Conservation (phyloP, 768 basidiomycete genomes). For the Russula foetens region DNA sequence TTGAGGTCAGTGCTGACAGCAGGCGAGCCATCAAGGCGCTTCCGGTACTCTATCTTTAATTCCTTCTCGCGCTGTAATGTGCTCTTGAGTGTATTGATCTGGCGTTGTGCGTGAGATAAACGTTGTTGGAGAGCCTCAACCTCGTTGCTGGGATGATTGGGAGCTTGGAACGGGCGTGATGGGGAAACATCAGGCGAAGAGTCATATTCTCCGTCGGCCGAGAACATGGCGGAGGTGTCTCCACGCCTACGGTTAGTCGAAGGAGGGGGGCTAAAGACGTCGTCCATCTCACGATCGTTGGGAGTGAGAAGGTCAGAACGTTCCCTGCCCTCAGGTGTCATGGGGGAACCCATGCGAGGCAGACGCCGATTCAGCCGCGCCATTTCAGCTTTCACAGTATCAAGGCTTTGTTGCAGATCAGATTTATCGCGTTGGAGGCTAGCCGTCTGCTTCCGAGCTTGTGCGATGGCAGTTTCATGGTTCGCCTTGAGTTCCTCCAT, state of each 20-base stretch:
- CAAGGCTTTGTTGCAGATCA: constrained; percentile 77
- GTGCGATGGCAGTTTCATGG: constrained; percentile 93
- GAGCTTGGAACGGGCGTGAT: constrained; percentile 52
- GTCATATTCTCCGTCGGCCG: constrained; percentile 37
- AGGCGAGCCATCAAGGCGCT: constrained; percentile 42
- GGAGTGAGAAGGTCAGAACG: constrained; percentile 40
- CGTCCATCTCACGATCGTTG: constrained; percentile 46
- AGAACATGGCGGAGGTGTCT: constrained; percentile 42
- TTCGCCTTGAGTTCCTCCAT: constrained; percentile 76
- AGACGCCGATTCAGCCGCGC: constrained; percentile 54
- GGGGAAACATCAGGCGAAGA: constrained; percentile 57
- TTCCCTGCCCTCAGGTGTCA: constrained; percentile 51
- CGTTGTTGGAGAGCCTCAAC: constrained; percentile 75
- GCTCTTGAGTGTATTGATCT: constrained; percentile 74
- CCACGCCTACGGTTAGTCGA: constrained; percentile 51
- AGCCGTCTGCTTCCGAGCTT: constrained; percentile 80
- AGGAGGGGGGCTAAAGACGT: constrained; percentile 56
- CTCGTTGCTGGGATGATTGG: constrained; percentile 72
- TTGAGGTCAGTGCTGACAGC: constrained; percentile 35
- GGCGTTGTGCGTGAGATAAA: constrained; percentile 79
- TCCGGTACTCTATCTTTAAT: constrained; percentile 54
- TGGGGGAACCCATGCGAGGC: constrained; percentile 61
- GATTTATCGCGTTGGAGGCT: constrained; percentile 87
- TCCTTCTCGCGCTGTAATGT: constrained; percentile 80
- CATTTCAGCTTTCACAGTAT: constrained; percentile 65